Conservation (phyloP, 2,329 filamentous ascomycete species). For the Ceratocystis destructans region DNA sequence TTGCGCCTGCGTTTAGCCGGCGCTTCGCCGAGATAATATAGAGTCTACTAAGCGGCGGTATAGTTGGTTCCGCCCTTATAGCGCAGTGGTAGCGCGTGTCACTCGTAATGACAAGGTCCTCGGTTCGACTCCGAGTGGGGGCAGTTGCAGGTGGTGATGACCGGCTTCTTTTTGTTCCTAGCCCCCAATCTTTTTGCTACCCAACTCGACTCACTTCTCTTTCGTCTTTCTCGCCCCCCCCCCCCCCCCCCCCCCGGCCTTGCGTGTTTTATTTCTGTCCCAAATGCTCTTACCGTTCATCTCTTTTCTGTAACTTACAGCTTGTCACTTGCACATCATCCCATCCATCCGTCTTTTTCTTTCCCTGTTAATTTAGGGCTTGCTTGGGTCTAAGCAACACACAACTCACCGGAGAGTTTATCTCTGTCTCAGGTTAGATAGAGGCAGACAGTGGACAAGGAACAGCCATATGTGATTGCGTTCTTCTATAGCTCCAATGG, state of each 20-base stretch:
- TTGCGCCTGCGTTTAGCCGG: too few relatives aligned
- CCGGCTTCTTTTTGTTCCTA: background rate
- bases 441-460: too few relatives aligned
- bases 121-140: conserved; percentile 28
- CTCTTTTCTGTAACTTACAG: background rate
- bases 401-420: background rate
- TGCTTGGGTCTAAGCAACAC: background rate
- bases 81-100: conserved; percentile 29
- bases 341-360: background rate
- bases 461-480: too few relatives aligned
- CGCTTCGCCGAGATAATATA: too few relatives aligned
- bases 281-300: too few relatives aligned
- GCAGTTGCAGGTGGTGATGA: conserved; percentile 15
- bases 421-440: background rate
- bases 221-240: too few relatives aligned
- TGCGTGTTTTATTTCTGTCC: too few relatives aligned
- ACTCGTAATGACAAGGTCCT: conserved; percentile 29
- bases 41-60: too few relatives aligned
- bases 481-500: background rate
- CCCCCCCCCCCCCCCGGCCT: too few relatives aligned
- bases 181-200: background rate
- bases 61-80: conserved; percentile 23
- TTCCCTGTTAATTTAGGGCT: too few relatives aligned
- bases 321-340: conserved; percentile 1
- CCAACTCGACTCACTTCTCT: too few relatives aligned